Evolutionary conservation across 2,329 filamentous ascomycete genomes (phyloP), one percentile per base, ranked within the genome.

Genomic region (Elsinoe arachidis): DNA sequence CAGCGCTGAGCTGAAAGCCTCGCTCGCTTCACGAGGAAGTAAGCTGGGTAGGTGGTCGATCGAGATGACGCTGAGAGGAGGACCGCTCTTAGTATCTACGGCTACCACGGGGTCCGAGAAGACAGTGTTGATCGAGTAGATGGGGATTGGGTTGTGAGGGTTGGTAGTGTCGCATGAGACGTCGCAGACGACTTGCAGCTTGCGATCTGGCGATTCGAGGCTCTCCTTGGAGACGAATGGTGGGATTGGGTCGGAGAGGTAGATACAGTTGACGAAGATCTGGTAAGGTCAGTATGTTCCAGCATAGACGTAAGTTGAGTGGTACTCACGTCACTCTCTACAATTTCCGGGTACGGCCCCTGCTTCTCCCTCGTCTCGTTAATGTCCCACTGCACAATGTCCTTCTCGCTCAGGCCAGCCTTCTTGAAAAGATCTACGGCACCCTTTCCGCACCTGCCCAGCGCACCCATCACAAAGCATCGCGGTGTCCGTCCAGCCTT

Each of bases 51-150:
- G 78, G 69, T 95, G 89, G 72, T 95, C 88, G 67, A 95, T 93
- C 70, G 84, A 87, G 72, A 96, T 95, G 64, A 96, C 88, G 49
- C 81, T 85, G 58, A 96, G 74, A 6, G 81, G 79, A 0, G 83
- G 80, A 55, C 76, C 74, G 56, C 78, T 74, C 66, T 75, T 81
- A 62, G 78, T 83, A 34, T 82, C 76, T 21, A 93, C 87, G 1
- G 84, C 80, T 0, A 95, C 85, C 1, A 90, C 96, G n/a, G 91
- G 92, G 69, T 88, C 84, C 69, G 84, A 82, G 69, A 96, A 96
- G 19, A 90, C 93, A 49, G 88, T 96, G 72, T 88, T 88, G 69
- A 87, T 83, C 63, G 80, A 79, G 77, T 95, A 96, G 68, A 96
- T 85, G 21, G 90, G 90, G 57, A 91, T 82, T 3, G 80, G 81